Evolutionary conservation across 2,329 filamentous ascomycete species (phyloP), one percentile per base, ranked within the genome.

Genomic region (Fusarium palustre): DNA sequence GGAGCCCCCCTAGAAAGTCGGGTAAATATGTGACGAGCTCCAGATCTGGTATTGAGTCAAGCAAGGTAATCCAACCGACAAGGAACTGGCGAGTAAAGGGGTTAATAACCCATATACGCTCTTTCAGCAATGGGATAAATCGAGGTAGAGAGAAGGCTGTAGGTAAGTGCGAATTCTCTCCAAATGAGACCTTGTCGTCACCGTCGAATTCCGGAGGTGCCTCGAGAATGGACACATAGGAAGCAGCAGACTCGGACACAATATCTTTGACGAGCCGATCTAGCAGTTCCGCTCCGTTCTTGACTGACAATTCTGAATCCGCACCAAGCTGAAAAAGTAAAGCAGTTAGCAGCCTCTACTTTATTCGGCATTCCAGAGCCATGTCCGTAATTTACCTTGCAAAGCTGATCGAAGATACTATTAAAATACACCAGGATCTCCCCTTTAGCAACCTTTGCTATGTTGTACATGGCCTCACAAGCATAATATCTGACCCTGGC

Each of bases 391-490:
- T 30, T 55, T 82, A 97, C 94, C 87, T 97, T 98, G 83, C 94
- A 97, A 56, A 99, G 84, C 24, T 96, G 94, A 82, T 99, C 96
- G 77, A 99, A 99, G 68, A 99, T 96, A 75, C 97, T 92, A 81
- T 99, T 99, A 81, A 99, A 99, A 84, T 97, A 99, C 41, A 97
- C 88, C 70, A 99, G 81, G 22, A 99, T 96, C 81, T 99, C 96
- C 38, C 97, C 96, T 81, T 99, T 99, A 64, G 95, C 96, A 48
- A 99, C 96, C 82, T 99, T 99, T 76, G 96, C 94, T 77, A 99
- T 99, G 81, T 99, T 99, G 83, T 99, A 99, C 96, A 99, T 99
- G 80, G 94, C 97, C 83, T 99, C 96, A 81, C 96, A 99, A 25
- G 96, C 96, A 81, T 99, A 99, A 80, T 99, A 99, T 69, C 96